A percentile compares a stretch with the other conserved stretches of the same genome.
These are phyloP conservation scores for Colletotrichum euphorbiae DNA, from an alignment of 2,329 filamentous ascomycete species.

Conservation along the genomic window DNA sequence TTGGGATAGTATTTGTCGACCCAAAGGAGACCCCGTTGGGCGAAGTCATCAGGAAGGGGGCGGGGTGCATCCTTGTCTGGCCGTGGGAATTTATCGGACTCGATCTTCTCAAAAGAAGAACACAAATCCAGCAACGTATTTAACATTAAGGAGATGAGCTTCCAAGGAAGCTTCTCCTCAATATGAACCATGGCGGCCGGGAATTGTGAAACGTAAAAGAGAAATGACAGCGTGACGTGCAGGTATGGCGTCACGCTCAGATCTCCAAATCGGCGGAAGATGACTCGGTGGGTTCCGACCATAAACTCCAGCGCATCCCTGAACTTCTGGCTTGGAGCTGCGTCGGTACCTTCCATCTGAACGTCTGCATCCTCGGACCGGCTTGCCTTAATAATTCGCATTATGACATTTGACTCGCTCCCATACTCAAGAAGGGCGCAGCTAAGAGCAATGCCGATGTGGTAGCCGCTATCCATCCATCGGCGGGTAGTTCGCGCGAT, in stretches of 20 bases:
- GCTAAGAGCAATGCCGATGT: conserved; percentile 68
- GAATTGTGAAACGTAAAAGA: conserved; percentile 58
- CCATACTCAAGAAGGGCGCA: conserved; percentile 67
- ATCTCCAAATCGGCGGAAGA: neutral
- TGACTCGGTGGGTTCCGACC: neutral
- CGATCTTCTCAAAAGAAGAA: conserved; percentile 20
- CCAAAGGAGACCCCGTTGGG: conserved; percentile 73
- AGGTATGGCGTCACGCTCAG: conserved; percentile 59
- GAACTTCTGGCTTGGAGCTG: conserved; percentile 48
- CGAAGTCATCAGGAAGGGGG: conserved; percentile 77
- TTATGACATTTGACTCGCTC: conserved; percentile 12
- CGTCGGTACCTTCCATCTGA: neutral
- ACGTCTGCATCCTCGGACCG: neutral
- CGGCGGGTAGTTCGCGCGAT: conserved; percentile 63
- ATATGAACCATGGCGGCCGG: conserved; percentile 58
- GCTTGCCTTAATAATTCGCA: conserved; percentile 5
- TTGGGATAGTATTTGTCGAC: conserved; percentile 67
- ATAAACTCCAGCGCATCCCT: conserved; percentile 69
- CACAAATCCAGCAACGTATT: conserved; percentile 50
- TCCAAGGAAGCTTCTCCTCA: conserved; percentile 65
- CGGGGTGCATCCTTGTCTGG: conserved; percentile 57
- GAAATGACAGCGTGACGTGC: conserved; percentile 71
- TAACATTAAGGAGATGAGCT: conserved; percentile 54
- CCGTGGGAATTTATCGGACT: conserved; percentile 59
- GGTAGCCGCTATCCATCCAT: conserved; percentile 66